phyloP scores from a whole-genome alignment of 495 filamentous ascomycete species.

The Oidiodendron maius region DNA sequence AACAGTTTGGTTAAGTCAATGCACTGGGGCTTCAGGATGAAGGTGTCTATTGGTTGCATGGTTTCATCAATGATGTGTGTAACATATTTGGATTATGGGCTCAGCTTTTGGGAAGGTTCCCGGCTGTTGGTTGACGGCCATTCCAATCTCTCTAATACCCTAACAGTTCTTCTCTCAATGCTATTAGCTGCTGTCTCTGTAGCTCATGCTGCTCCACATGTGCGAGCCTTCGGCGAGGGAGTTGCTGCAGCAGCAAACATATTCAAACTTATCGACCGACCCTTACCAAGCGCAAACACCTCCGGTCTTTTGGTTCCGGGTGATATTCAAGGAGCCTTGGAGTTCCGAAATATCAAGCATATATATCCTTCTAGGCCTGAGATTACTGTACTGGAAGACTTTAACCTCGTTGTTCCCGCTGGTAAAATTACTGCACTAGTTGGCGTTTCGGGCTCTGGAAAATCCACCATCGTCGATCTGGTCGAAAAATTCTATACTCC shows the following conservation, averaged over 20 bases:
- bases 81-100: constrained; percentile 49
- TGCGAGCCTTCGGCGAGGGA: constrained; percentile 5
- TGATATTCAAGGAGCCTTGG: constrained; percentile 39
- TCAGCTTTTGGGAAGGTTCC: constrained; percentile 60
- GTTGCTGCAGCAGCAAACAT: constrained; percentile 3
- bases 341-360: constrained; percentile 53
- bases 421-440: constrained; percentile 81
- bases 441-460: constrained; percentile 68
- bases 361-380: constrained; percentile 62
- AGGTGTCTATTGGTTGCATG: constrained; percentile 50
- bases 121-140: constrained; percentile 8
- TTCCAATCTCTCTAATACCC: constrained; percentile 3
- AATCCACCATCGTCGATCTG: constrained; percentile 48
- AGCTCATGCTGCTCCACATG: constrained; percentile 8
- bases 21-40: constrained; percentile 50
- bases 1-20: constrained; percentile 49
- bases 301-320: constrained; percentile 33
- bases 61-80: constrained; percentile 50
- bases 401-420: constrained; percentile 53
- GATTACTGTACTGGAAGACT: constrained; percentile 43
- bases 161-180: constrained; percentile 9
- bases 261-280: constrained; percentile 24
- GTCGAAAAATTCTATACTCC: constrained; percentile 51
- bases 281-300: constrained; percentile 57
- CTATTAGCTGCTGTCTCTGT: constrained; percentile 4